Base-by-base conservation (phyloP, 805 yeast species). In the Pichia deserticola region DNA sequence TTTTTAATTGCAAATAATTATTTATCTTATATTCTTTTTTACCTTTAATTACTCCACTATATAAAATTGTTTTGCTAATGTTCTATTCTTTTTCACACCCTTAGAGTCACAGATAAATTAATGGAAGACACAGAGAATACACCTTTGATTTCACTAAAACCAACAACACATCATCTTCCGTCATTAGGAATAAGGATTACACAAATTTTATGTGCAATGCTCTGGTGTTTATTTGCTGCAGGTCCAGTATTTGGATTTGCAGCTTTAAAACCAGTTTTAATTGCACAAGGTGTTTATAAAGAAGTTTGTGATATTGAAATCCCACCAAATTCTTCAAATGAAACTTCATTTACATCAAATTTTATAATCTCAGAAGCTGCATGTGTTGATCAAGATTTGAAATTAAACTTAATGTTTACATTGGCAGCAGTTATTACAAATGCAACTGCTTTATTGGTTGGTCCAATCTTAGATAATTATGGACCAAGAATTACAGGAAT, bases 241-340 rank as follows among this genome's bases (percentile, higher is more conserved):
- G 98, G 97, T 6, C 89, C 95, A 1, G 82, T 90, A 12, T 90
- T 90, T 73, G 98, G 98, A 5, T 90, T 90, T 70, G 97, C 97
- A 28, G 97, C 98, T 4, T 70, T 90, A 48, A 92, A 92, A 62
- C 95, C 95, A 6, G 79, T 90, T 10, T 68, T 92, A 41, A 76
- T 89, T 20, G 64, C 73, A 9, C 90, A 92, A 61, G 89, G 92
- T 4, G 84, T 90, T 4, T 92, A 90, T 60, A 65, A 74, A 28
- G 77, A 81, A 2, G 61, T 71, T 7, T 90, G 97, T 62, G 62
- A 70, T 4, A 60, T 45, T 5, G 36, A 36, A 25, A 37, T 13
- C 1, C 47, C 46, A n/a, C 13, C 36, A 20, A 20, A 20, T 20
- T 20, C 20, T 20, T 20, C 20, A 20, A 20, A 20, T 30, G 32